Conservation (phyloP, 129 eudicot species). For the Helianthus tuberosus region DNA sequence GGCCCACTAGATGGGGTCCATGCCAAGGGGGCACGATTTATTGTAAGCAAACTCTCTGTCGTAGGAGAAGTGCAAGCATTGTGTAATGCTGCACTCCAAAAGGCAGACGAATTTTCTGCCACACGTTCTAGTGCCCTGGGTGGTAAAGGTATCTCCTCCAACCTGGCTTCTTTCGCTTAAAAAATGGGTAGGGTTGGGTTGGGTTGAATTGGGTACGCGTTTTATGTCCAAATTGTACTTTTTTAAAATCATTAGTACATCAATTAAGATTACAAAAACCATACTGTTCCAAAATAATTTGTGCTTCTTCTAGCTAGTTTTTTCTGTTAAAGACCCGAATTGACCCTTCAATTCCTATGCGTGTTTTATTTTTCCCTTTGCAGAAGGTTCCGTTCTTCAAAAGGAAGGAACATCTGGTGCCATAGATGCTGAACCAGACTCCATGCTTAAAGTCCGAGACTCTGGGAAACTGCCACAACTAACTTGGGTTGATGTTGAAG, state of each 20-base stretch:
- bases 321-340: neutral
- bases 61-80: constrained; percentile 76
- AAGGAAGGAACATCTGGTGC: constrained; percentile 50
- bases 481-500: too few relatives aligned
- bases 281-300: neutral
- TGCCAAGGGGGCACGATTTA: constrained; percentile 48
- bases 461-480: constrained; percentile 49
- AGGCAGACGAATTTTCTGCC: constrained; percentile 73
- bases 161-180: constrained; percentile 7
- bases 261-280: neutral
- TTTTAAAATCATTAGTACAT: neutral
- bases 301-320: neutral
- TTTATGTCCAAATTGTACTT: neutral
- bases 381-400: constrained; percentile 60
- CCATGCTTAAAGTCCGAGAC: neutral
- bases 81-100: constrained; percentile 72
- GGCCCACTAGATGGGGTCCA: constrained; percentile 73
- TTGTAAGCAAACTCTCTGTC: constrained; percentile 77
- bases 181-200: neutral
- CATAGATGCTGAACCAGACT: constrained; percentile 50
- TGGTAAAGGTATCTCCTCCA: constrained; percentile 40
- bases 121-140: constrained; percentile 39
- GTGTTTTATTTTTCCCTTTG: constrained; percentile 19
- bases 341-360: neutral
- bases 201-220: neutral